phyloP scores from a whole-genome alignment of 2,329 filamentous ascomycete species.

The Microsporum audouinii region DNA sequence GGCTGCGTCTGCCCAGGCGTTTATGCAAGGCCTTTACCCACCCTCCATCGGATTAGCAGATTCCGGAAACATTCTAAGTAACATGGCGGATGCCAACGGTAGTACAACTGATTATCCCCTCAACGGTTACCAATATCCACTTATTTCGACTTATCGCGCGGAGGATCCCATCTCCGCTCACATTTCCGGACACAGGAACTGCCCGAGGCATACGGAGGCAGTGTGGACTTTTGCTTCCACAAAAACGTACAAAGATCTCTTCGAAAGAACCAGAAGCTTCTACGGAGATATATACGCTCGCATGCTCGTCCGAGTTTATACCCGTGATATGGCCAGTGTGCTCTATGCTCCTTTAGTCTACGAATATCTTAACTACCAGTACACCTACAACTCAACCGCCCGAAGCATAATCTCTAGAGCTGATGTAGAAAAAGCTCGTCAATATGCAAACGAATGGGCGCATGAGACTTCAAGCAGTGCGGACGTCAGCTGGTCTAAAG shows the following conservation, averaged over 20 bases:
- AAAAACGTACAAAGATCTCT: slow-evolving; percentile 28
- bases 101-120: slow-evolving; percentile 38
- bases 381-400: slow-evolving; percentile 40
- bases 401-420: slow-evolving; percentile 21
- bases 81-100: slow-evolving; percentile 38
- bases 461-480: slow-evolving; percentile 18
- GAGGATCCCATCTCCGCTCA: slow-evolving; percentile 42
- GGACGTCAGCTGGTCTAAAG: slow-evolving; percentile 7
- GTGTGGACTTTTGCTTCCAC: slow-evolving; percentile 31
- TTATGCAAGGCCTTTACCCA: slow-evolving; percentile 52
- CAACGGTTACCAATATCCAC: slow-evolving; percentile 47
- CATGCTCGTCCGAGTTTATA: slow-evolving; percentile 35
- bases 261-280: slow-evolving; percentile 29
- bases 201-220: slow-evolving; percentile 29
- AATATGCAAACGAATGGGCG: slow-evolving; percentile 38
- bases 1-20: slow-evolving; percentile 46
- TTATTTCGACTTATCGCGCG: slow-evolving; percentile 34
- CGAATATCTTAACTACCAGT: slow-evolving; percentile 46
- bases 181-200: slow-evolving; percentile 39
- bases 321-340: slow-evolving; percentile 35
- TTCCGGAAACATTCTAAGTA: slow-evolving; percentile 23
- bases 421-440: slow-evolving; percentile 29
- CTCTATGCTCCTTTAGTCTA: slow-evolving; percentile 43
- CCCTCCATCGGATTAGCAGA: slow-evolving; percentile 31
- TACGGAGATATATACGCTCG: slow-evolving; percentile 37